Base-by-base conservation (phyloP, 768 basidiomycete genomes). In the Leccinum subgranulosum region DNA sequence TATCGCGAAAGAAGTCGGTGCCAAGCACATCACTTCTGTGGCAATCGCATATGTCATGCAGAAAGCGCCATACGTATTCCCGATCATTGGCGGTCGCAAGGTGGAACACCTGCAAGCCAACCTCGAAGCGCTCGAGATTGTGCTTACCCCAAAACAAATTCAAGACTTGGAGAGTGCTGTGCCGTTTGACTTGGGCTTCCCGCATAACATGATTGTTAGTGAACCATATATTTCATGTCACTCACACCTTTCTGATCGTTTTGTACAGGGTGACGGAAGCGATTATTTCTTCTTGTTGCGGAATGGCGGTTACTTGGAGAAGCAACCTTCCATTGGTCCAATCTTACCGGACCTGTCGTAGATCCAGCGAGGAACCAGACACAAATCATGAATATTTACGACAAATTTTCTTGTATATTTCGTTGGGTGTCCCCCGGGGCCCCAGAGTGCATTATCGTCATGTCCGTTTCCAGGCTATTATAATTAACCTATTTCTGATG, bases 51-150 rank as follows among this genome's bases (percentile, higher is more conserved):
- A 82, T 57, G 69, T 84, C 10, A 70, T 84, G 69, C 79, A 82
- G 45, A 85, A 83, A 66, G 73, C 78, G 6, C 76, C 79, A 0
- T 81, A 74, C 52, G 79, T 81, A 0, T 83, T 83, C 69, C 81
- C 81, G 0, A 73, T 83, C 56, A 66, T 83, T 28, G 81, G 81
- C 4, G 78, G 80, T 0, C 74, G 81, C 51, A 85, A 82, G 62
- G 68, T 81, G 41, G 80, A 81, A 64, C 79, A 84, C 36, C 66
- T 84, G 21, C 49, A 71, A 45, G 75, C 75, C 46, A 85, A 84
- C 62, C 55, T 84, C 19, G 76, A 83, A 61, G 81, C 82, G 3
- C 66, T 84, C 7, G 73, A 77, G 11, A 78, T 85, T 33, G 59
- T 70, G 0, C 75, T 84, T 48, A 75, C 75, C 2, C 60, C 70